Conservation (phyloP, 179 eudicot genomes). For the Drosera spatulata region DNA sequence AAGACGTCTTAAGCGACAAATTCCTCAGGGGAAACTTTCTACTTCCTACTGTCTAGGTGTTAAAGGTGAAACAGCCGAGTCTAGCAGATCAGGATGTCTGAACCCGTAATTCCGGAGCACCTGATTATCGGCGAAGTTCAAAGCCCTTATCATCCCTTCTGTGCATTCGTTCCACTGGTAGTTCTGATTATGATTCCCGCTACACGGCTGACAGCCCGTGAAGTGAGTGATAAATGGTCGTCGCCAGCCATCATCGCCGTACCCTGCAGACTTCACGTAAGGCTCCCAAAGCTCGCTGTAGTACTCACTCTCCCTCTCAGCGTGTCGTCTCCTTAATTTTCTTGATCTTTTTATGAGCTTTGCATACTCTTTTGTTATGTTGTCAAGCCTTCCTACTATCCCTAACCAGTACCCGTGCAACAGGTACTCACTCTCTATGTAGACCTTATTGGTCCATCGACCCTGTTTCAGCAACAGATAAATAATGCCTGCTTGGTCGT, state of each 20-base stretch:
- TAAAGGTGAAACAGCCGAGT: slow-evolving; percentile 13
- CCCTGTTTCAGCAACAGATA: slow-evolving; percentile 22
- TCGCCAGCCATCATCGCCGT: slow-evolving; percentile 11
- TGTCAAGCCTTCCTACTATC: slow-evolving; percentile 19
- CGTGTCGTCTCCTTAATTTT: slow-evolving; percentile 25
- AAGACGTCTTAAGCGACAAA: no score
- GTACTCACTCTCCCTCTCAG: slow-evolving; percentile 23
- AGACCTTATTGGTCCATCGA: slow-evolving; percentile 29
- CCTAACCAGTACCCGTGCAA: slow-evolving; percentile 38
- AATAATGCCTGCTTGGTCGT: slow-evolving; percentile 37
- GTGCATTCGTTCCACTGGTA: slow-evolving; percentile 33
- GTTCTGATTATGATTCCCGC: slow-evolving; percentile 40
- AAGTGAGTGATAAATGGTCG: slow-evolving; percentile 49
- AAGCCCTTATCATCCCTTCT: slow-evolving; percentile 45
- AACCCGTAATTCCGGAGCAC: slow-evolving; percentile 52
- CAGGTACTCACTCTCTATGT: slow-evolving; percentile 20
- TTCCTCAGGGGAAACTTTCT: not conserved
- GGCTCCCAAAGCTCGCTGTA: slow-evolving; percentile 18
- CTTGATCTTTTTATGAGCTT: slow-evolving; percentile 9
- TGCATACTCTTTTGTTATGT: slow-evolving; percentile 9
- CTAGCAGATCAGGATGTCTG: slow-evolving; percentile 20
- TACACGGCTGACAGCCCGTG: slow-evolving; percentile 82
- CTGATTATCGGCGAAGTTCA: slow-evolving; percentile 74
- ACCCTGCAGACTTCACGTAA: slow-evolving; percentile 8
- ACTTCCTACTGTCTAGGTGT: slow-evolving; percentile 7